Conservation (phyloP, 2,329 filamentous ascomycete genomes). For the Lizonia empirigonia region DNA sequence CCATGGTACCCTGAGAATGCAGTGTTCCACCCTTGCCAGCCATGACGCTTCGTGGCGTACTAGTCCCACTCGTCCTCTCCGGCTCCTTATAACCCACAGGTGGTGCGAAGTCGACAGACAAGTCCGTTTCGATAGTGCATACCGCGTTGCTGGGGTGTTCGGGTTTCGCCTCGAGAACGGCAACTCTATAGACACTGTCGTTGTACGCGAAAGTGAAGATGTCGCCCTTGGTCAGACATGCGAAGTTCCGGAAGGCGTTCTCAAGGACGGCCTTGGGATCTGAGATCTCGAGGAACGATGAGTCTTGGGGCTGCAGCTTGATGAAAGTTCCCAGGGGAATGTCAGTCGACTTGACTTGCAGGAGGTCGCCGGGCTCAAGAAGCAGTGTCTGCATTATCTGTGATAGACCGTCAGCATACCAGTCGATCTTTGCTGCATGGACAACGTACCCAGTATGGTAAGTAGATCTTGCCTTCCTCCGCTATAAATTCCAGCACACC, state of each 20-base stretch:
- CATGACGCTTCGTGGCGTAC: conserved; percentile 75
- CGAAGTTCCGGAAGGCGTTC: conserved; percentile 94
- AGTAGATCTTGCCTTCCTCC: conserved; percentile 93
- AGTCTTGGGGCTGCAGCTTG: conserved; percentile 93
- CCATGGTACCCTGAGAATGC: conserved; percentile 90
- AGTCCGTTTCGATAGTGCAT: conserved; percentile 93
- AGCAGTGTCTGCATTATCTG: conserved; percentile 92
- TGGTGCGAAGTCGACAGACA: conserved; percentile 93
- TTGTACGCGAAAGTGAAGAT: conserved; percentile 98
- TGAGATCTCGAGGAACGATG: conserved; percentile 92
- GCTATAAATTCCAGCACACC: conserved; percentile 97
- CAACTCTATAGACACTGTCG: conserved; percentile 89
- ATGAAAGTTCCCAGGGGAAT: conserved; percentile 89
- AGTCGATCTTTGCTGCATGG: background rate
- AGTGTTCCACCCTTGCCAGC: conserved; percentile 73
- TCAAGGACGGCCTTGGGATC: conserved; percentile 97
- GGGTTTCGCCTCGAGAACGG: conserved; percentile 91
- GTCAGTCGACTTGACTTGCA: conserved; percentile 94
- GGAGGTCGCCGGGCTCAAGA: conserved; percentile 89
- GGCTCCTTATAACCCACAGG: conserved; percentile 95
- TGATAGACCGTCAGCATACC: conserved; percentile 19
- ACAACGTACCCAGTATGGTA: conserved; percentile 82
- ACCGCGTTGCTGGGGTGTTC: conserved; percentile 81
- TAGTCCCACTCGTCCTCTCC: conserved; percentile 77
- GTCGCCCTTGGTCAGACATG: conserved; percentile 89